Evolutionary conservation across 176 grass and related monocot species (phyloP).

Genomic region (Phragmites australis): DNA sequence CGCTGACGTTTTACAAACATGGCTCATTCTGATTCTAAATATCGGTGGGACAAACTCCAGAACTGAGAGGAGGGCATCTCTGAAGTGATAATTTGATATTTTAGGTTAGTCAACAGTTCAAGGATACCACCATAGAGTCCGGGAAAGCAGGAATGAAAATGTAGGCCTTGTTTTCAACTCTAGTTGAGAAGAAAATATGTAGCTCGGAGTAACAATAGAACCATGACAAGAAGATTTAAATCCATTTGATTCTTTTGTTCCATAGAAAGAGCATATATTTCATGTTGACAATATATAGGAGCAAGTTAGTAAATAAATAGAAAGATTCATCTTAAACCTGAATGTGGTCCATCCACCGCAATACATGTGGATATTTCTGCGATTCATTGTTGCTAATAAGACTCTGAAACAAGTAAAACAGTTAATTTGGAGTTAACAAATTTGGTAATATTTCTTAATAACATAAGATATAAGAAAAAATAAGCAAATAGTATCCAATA

Average conservation of each 20-base stretch:
- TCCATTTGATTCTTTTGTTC: not conserved
- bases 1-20: not conserved
- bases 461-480: slow-evolving; percentile 19
- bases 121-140: not conserved
- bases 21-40: not conserved
- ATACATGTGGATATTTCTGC: slow-evolving; percentile 66
- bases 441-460: not conserved
- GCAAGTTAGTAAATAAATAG: not conserved
- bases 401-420: slow-evolving; percentile 54
- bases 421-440: not conserved
- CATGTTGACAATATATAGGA: slow-evolving; percentile 20
- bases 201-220: not conserved
- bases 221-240: slow-evolving; percentile 6
- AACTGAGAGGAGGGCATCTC: not conserved
- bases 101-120: slow-evolving; percentile 1
- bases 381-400: slow-evolving; percentile 43
- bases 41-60: not conserved
- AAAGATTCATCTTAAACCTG: slow-evolving; percentile 58
- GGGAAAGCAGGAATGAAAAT: not conserved
- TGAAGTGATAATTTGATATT: not conserved
- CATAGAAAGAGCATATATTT: not conserved
- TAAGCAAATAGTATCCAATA: not conserved
- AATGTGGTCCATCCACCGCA: slow-evolving; percentile 93
- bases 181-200: not conserved
- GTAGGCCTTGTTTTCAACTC: slow-evolving; percentile 3